Evolutionary conservation across 176 grass and related monocot species (phyloP).

Genomic region (Avena sativa): DNA sequence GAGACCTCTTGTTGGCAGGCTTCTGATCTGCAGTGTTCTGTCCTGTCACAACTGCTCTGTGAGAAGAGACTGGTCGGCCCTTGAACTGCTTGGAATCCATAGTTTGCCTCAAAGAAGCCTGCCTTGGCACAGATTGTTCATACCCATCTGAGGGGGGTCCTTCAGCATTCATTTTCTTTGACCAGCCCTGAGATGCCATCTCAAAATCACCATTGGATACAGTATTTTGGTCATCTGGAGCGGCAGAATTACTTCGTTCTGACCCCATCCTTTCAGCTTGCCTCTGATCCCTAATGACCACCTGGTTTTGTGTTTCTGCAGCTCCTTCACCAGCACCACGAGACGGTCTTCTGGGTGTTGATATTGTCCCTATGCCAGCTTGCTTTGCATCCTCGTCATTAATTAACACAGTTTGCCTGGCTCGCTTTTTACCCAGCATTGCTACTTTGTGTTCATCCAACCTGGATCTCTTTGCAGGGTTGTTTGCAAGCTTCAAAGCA

Average conservation of each 20-base stretch:
- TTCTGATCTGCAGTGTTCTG: constrained; percentile 72
- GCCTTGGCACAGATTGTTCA: constrained; percentile 51
- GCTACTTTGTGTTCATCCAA: constrained; percentile 89
- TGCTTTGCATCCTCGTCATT: constrained; percentile 94
- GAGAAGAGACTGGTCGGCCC: constrained; percentile 51
- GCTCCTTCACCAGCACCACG: constrained; percentile 53
- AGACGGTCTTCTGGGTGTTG: constrained; percentile 84
- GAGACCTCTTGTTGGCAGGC: constrained; percentile 65
- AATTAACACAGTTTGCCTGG: constrained; percentile 89
- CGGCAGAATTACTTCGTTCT: constrained; percentile 59
- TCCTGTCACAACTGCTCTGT: constrained; percentile 53
- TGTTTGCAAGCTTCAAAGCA: constrained; percentile 81
- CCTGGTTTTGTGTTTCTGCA: constrained; percentile 62
- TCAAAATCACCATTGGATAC: constrained; percentile 75
- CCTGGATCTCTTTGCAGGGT: constrained; percentile 80
- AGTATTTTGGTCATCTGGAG: constrained; percentile 56
- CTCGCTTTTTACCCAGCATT: constrained; percentile 94
- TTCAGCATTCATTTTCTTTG: constrained; percentile 63
- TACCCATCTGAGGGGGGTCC: constrained; percentile 54
- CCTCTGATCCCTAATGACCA: constrained; percentile 57
- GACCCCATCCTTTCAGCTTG: constrained; percentile 62
- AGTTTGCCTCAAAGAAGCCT: constrained; percentile 54
- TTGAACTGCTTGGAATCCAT: constrained; percentile 72
- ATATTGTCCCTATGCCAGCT: constrained; percentile 77
- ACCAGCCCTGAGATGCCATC: constrained; percentile 42